Evolutionary conservation across 768 basidiomycete genomes (phyloP).

Genomic region (Pluteus cervinus): DNA sequence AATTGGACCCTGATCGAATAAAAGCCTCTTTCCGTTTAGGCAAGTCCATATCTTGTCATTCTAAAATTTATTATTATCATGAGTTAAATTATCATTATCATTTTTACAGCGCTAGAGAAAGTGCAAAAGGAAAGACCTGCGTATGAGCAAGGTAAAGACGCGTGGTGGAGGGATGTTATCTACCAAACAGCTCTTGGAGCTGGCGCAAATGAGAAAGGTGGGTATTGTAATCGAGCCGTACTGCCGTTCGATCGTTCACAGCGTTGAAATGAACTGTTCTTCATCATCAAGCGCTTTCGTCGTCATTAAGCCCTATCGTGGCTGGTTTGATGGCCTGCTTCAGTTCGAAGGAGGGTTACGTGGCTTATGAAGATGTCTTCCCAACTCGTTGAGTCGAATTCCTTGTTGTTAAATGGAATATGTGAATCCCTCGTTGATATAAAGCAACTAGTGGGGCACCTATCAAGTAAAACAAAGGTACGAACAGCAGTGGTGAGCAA

Average conservation of each 20-base stretch:
- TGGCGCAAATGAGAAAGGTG: conserved; percentile 56
- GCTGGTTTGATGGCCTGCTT: conserved; percentile 59
- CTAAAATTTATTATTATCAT: not conserved
- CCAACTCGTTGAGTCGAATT: conserved; percentile 18
- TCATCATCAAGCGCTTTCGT: no score
- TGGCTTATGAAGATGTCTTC: conserved; percentile 25
- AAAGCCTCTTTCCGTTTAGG: conserved; percentile 57
- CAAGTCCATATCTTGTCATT: conserved; percentile 17
- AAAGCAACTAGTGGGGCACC: conserved; percentile 31
- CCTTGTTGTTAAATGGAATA: not conserved
- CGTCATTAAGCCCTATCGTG: no score
- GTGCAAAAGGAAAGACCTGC: conserved; percentile 55
- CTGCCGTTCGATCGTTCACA: no score
- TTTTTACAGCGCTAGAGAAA: conserved; percentile 29
- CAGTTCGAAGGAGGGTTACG: conserved; percentile 66
- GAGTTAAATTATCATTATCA: conserved; percentile 5
- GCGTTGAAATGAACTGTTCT: no score
- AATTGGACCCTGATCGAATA: conserved; percentile 45
- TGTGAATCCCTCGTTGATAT: conserved; percentile 2
- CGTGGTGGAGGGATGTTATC: conserved; percentile 81
- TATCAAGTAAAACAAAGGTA: conserved; percentile 38
- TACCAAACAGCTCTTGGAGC: conserved; percentile 68
- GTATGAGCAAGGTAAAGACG: conserved; percentile 46
- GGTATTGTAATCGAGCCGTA: no score
- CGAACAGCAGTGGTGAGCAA: conserved; percentile 64